These are phyloP conservation scores for Monosporascus cannonballus DNA, from an alignment of 2,329 filamentous ascomycete species.

Conservation along the genomic window DNA sequence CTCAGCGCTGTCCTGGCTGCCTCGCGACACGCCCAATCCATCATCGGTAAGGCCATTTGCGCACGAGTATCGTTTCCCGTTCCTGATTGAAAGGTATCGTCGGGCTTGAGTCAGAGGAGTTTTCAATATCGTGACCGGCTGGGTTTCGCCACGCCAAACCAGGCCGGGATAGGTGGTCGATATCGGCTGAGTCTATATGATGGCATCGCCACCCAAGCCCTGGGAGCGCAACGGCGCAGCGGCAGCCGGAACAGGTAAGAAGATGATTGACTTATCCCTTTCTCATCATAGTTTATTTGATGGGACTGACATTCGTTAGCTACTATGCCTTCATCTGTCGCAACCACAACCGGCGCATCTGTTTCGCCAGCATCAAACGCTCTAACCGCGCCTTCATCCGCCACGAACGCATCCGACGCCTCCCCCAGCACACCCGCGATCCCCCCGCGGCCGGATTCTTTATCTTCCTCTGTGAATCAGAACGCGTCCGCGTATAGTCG, in stretches of 20 bases:
- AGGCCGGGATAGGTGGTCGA: neutral
- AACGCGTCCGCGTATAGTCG: constrained; percentile 77
- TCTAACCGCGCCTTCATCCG: constrained; percentile 32
- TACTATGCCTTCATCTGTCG: constrained; percentile 30
- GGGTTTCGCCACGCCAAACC: too few relatives aligned
- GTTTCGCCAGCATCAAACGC: constrained; percentile 34
- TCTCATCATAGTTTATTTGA: constrained; percentile 11
- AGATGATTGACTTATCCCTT: constrained; percentile 11
- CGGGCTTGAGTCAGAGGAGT: too few relatives aligned
- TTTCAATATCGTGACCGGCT: too few relatives aligned
- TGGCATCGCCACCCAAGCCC: constrained; percentile 88
- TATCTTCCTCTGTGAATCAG: constrained; percentile 76
- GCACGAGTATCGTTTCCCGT: too few relatives aligned
- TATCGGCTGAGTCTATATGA: constrained; percentile 4
- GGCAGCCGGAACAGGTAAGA: constrained; percentile 36
- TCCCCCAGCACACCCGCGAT: constrained; percentile 56
- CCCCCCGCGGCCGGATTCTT: constrained; percentile 72
- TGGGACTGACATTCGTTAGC: constrained; percentile 28
- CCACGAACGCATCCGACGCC: constrained; percentile 21
- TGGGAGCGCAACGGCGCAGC: constrained; percentile 79
- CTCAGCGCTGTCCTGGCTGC: too few relatives aligned
- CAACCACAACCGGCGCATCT: constrained; percentile 36
- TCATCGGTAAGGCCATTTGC: too few relatives aligned
- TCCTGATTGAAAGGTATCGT: too few relatives aligned
- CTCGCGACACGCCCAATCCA: too few relatives aligned